Evolutionary conservation across 768 basidiomycete genomes (phyloP), one percentile per base, ranked within the genome.

Genomic region (Termitomyces sp.): DNA sequence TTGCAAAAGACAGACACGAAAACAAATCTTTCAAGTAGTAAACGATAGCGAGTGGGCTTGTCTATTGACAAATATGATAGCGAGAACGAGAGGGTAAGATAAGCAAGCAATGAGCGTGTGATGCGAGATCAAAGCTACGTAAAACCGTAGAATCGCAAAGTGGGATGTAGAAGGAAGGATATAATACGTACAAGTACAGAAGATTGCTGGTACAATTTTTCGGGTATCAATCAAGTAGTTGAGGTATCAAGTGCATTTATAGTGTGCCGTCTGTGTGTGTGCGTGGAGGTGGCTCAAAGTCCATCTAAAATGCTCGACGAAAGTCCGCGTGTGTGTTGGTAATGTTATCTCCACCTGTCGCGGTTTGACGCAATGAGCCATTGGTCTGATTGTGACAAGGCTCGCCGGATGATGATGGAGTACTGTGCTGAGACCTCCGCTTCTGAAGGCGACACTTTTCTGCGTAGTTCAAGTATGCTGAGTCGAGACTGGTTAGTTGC

Each of bases 391-490:
- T 30, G 20, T 15, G 61, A 47, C n/a, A 68, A 60, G 20, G 67
- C 72, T 16, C 66, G 54, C 13, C 67, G 62, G 3, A 76, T 68
- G 20, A 76, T 47, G 24, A 50, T 48, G 1, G 74, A 74, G 57
- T 75, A 64, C 42, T 60, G 67, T 33, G 68, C 65, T 41, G 66
- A 63, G 24, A 78, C 62, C 60, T 75, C 69, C 8, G 70, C 65
- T 3, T 71, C 66, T 7, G 75, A 72, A 31, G 73, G 75, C 3
- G 60, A 58, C 22, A 72, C 73, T 61, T 68, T 71, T 48, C 71
- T 66, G n/a, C 76, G 75, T n/a, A 79, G 68, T 50, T 73, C 72
- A 1, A 79, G 66, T 37, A 79, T 73, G 58, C 77, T 78, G 56
- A 54, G 30, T n/a, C 22, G 20, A 22, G 30, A 51, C 39, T 52